Evolutionary conservation across 106 monocot genomes (phyloP).

Genomic region (Phalaenopsis equestris): DNA sequence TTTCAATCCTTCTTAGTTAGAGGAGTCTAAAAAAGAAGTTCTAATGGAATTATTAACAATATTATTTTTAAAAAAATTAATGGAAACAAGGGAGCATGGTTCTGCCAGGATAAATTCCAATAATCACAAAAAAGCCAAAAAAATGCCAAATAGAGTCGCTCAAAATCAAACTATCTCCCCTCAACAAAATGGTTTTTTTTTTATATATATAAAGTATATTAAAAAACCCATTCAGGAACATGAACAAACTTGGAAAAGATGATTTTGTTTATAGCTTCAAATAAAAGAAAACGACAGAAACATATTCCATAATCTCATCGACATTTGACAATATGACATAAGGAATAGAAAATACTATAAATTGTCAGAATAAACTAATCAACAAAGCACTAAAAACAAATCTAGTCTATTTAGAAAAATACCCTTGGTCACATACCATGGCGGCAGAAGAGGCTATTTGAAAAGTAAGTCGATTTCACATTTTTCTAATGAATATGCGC

Average conservation of each 20-base stretch:
- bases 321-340: background rate
- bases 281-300: background rate
- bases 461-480: background rate
- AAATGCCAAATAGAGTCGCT: too few species aligned
- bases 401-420: background rate
- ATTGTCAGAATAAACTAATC: too few species aligned
- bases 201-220: background rate
- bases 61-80: too few species aligned
- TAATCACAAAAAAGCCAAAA: background rate
- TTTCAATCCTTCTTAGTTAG: too few species aligned
- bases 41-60: too few species aligned
- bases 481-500: background rate
- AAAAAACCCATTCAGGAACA: background rate
- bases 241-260: background rate
- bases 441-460: background rate
- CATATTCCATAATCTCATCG: background rate
- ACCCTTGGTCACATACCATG: background rate
- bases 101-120: background rate
- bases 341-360: background rate
- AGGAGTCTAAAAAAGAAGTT: too few species aligned
- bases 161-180: too few species aligned
- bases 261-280: background rate
- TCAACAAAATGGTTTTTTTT: too few species aligned
- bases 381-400: too few species aligned
- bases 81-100: background rate